A percentile compares a stretch with the other conserved stretches of the same genome.
These are phyloP conservation scores for Lolium multiflorum DNA, from an alignment of 176 grass and related monocot species.

Conservation along the genomic window DNA sequence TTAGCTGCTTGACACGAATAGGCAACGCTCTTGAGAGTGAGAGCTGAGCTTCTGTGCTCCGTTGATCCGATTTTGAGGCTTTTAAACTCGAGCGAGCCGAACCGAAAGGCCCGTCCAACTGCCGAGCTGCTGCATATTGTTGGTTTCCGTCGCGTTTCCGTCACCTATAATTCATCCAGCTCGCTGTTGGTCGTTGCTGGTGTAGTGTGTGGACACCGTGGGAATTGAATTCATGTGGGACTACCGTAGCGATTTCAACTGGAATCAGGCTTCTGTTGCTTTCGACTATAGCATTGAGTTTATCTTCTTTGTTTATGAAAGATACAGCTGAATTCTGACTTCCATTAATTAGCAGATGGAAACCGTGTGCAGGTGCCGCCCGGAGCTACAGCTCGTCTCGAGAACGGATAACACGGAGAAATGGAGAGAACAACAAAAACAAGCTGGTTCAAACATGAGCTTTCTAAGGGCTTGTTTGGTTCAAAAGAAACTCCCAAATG, in stretches of 20 bases:
- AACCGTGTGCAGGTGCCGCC: too few relatives aligned
- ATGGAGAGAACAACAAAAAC: too few relatives aligned
- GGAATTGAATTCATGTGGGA: neutral
- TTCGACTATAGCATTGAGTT: too few relatives aligned
- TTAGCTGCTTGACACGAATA: neutral
- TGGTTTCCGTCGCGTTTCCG: neutral
- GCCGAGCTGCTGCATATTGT: neutral
- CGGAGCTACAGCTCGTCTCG: too few relatives aligned
- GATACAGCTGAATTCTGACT: too few relatives aligned
- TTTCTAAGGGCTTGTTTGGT: too few relatives aligned
- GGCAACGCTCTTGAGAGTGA: slow-evolving; percentile 29
- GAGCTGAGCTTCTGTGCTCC: neutral
- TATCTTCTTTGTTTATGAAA: too few relatives aligned
- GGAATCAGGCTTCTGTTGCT: too few relatives aligned
- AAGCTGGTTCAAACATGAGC: too few relatives aligned
- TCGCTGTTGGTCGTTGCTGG: neutral
- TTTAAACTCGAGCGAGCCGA: neutral
- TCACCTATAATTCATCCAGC: neutral
- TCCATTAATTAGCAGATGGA: too few relatives aligned
- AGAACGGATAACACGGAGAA: too few relatives aligned
- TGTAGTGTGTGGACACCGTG: neutral
- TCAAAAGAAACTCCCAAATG: too few relatives aligned
- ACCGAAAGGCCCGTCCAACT: neutral
- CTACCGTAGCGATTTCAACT: neutral
- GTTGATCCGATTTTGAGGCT: slow-evolving; percentile 13